Base-by-base conservation (phyloP, 768 basidiomycete genomes). In the Tubosaeta sp. region DNA sequence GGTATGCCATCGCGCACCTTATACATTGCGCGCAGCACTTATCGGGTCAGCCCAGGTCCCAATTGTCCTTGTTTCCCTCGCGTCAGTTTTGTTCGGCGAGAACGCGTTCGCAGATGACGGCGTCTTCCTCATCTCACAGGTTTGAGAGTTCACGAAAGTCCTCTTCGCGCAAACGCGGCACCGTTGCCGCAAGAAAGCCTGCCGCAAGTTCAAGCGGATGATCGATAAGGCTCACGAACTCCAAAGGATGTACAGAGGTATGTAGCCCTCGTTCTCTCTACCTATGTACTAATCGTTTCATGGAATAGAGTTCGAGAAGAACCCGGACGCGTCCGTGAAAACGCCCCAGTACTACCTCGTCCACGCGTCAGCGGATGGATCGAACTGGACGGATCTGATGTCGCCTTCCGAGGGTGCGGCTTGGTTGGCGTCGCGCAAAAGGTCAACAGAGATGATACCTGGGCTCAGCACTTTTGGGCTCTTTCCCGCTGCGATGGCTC, bases 361-460 rank as follows among this genome's bases (percentile, higher is more conserved):
- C n/a, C n/a, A n/a, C n/a, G n/a, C 81, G 34, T 83, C 76, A 14
- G 84, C 79, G 45, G 83, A 87, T 1, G 94, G 94, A 68, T 99
- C 94, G 69, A 97, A 99, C 44, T 83, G 77, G 1, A 94, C 71
- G n/a, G 82, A 79, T 61, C 83, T 86, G 34, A 94, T 78, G 51
- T 84, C 85, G 7, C 89, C 88, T 57, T 82, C 76, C 40, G 75
- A 73, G 49, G 80, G 75, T 3, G 84, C 83, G 19, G 84, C 79
- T 54, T 92, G 82, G 63, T 98, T 98, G 7, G 90, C 94, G 66
- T 99, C 94, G 27, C 93, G 81, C 40, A 97, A 73, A 27, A 94
- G 80, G 62, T 93, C 87, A 35, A 99, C 82, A 27, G 82, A 76
- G 25, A 99, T 73, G 22, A 78, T 75, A 1, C 87, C 88, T 16